Conservation (phyloP, 495 filamentous ascomycete species). For the Aspergillus kassunensis region DNA sequence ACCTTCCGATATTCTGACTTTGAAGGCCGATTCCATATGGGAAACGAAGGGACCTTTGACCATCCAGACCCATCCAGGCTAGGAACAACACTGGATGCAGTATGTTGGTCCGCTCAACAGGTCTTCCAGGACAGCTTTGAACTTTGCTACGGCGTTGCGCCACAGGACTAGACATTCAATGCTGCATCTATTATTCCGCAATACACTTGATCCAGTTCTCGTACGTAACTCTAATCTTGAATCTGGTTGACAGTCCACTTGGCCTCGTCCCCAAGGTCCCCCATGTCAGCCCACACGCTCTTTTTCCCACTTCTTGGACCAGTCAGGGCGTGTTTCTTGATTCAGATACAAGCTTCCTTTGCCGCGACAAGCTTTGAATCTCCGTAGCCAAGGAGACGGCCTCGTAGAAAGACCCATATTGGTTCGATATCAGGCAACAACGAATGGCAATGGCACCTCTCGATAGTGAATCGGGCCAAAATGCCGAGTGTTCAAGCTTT, state of each 20-base stretch:
- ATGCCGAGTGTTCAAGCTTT: background rate
- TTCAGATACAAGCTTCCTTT: background rate
- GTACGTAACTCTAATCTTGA: background rate
- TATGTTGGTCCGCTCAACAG: background rate
- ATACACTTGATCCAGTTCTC: too few species aligned
- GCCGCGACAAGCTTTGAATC: background rate
- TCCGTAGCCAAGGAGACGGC: background rate
- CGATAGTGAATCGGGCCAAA: background rate
- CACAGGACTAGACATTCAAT: background rate
- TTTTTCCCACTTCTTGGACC: background rate
- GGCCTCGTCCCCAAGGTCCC: slow-evolving; percentile 1
- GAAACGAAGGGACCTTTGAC: background rate
- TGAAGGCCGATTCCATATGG: background rate
- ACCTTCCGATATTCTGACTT: background rate
- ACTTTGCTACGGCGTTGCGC: background rate
- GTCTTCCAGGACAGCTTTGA: slow-evolving; percentile 6
- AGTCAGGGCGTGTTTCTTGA: background rate
- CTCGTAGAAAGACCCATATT: too few species aligned
- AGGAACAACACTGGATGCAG: background rate
- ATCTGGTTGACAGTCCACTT: too few species aligned
- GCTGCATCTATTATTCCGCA: too few species aligned
- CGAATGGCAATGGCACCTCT: too few species aligned
- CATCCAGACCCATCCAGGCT: background rate
- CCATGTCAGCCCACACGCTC: background rate
- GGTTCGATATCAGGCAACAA: too few species aligned